These are phyloP conservation scores for Sclerotinia minor DNA, from an alignment of 2,329 filamentous ascomycete genomes.

Conservation along the genomic window DNA sequence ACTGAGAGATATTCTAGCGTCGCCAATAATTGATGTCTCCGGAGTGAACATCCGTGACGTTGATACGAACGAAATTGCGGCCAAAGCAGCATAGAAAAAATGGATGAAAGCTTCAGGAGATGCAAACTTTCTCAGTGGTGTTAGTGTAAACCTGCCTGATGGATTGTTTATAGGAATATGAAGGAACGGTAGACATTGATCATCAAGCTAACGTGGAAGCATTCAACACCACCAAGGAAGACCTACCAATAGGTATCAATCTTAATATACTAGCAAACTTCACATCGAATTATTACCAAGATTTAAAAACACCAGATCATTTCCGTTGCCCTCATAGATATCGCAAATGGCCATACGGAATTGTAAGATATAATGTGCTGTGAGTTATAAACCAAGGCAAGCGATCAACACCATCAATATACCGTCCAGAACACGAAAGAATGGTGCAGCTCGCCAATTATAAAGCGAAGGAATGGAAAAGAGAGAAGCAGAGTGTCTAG, in stretches of 20 bases:
- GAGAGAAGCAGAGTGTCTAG: background rate
- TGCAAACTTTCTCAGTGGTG: background rate
- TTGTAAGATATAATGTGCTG: background rate
- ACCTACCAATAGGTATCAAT: background rate
- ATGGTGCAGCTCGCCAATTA: background rate
- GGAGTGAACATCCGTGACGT: slow-evolving; percentile 6
- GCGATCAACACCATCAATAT: background rate
- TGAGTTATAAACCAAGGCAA: background rate
- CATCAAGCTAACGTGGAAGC: background rate
- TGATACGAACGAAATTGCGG: background rate
- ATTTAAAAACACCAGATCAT: too few relatives aligned
- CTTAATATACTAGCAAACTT: too few relatives aligned
- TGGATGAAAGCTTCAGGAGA: background rate
- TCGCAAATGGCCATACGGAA: background rate
- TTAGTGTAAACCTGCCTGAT: slow-evolving; percentile 16
- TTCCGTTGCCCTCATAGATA: background rate
- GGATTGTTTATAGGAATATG: background rate
- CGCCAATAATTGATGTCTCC: slow-evolving; percentile 9
- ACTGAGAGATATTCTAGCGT: slow-evolving; percentile 10
- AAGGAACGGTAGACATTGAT: background rate
- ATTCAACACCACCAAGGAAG: background rate
- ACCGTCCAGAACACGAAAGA: background rate
- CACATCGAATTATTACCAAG: background rate
- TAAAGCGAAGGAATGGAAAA: background rate
- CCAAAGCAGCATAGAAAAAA: background rate